A percentile compares a stretch with the other conserved stretches of the same genome.
These are phyloP conservation scores for Aureobasidium sp. DNA, from an alignment of 2,329 filamentous ascomycete genomes.

Conservation along the genomic window DNA sequence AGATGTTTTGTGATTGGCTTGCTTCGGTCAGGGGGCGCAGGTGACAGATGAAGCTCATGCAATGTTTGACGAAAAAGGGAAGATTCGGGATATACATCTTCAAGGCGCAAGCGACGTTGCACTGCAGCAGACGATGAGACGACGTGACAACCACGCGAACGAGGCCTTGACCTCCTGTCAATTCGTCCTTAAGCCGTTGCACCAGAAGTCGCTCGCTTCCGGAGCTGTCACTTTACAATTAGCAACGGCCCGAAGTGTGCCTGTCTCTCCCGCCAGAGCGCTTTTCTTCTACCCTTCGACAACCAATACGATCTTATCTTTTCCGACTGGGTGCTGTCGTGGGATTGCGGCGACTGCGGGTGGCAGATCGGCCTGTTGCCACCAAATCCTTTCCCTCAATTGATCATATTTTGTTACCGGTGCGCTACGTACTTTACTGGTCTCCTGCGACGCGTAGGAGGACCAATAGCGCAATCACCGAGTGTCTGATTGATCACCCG, in stretches of 20 bases:
- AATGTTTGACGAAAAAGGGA: not conserved
- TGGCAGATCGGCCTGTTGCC: not conserved
- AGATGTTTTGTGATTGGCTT: constrained; percentile 3
- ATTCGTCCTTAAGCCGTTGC: not conserved
- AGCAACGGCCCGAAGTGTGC: constrained; percentile 4
- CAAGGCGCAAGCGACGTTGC: constrained; percentile 8
- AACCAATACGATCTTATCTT: not conserved
- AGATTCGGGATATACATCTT: constrained; percentile 6
- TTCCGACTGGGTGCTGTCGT: not conserved
- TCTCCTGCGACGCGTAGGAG: not conserved
- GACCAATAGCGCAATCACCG: not conserved
- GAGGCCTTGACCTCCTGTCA: constrained; percentile 13
- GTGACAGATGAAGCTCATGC: constrained; percentile 9
- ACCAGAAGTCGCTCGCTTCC: constrained; percentile 12
- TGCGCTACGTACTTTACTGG: not conserved
- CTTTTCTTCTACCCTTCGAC: not conserved
- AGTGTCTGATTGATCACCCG: not conserved
- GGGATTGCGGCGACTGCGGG: constrained; percentile 7
- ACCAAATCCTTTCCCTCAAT: not conserved
- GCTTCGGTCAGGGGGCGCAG: not conserved
- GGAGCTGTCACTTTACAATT: constrained; percentile 8
- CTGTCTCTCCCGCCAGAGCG: not conserved
- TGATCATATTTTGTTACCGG: not conserved
- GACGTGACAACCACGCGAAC: constrained; percentile 13
- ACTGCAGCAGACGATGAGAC: constrained; percentile 13